Evolutionary conservation across 1,139 yeast species (phyloP).

Genomic region (Pichia sp.): DNA sequence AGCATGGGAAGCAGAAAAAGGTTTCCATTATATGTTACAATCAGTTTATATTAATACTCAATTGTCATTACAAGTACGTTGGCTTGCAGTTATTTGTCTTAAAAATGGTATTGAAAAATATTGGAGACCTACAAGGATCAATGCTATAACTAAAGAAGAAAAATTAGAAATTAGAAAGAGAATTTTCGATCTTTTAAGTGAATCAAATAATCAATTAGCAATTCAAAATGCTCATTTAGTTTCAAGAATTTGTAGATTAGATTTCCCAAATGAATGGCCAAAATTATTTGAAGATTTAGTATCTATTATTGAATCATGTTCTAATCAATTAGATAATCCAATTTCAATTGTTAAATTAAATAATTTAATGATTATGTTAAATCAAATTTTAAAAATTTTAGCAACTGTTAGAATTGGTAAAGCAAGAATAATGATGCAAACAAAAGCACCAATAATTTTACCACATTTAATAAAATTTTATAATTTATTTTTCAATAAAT

Average conservation of each 20-base stretch:
- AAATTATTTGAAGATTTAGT: slow-evolving; percentile 61
- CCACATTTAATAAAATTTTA: slow-evolving; percentile 58
- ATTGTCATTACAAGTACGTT: slow-evolving; percentile 58
- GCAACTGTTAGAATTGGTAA: slow-evolving; percentile 78
- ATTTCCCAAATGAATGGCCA: slow-evolving; percentile 88
- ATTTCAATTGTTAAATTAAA: slow-evolving; percentile 40
- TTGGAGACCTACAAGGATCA: slow-evolving; percentile 65
- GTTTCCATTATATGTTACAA: slow-evolving; percentile 33
- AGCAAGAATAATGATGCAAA: slow-evolving; percentile 71
- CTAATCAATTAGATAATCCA: slow-evolving; percentile 12
- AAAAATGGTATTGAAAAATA: slow-evolving; percentile 80
- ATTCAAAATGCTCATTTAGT: slow-evolving; percentile 81
- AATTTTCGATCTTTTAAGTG: slow-evolving; percentile 55
- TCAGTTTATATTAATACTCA: slow-evolving; percentile 54
- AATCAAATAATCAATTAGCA: slow-evolving; percentile 65
- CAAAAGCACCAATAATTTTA: slow-evolving; percentile 57
- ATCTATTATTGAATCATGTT: slow-evolving; percentile 39
- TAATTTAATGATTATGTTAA: slow-evolving; percentile 59
- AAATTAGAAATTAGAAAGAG: slow-evolving; percentile 55
- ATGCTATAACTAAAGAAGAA: slow-evolving; percentile 60
- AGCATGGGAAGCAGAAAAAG: slow-evolving; percentile 58
- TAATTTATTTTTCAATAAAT: slow-evolving; percentile 49
- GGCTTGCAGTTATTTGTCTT: slow-evolving; percentile 82
- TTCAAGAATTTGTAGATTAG: slow-evolving; percentile 71
- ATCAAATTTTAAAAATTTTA: slow-evolving; percentile 69